Percentiles rank a stretch among this genome's conserved stretches.
Conservation (phyloP, 2,329 filamentous ascomycete genomes). For the Fonsecaea nubica region DNA sequence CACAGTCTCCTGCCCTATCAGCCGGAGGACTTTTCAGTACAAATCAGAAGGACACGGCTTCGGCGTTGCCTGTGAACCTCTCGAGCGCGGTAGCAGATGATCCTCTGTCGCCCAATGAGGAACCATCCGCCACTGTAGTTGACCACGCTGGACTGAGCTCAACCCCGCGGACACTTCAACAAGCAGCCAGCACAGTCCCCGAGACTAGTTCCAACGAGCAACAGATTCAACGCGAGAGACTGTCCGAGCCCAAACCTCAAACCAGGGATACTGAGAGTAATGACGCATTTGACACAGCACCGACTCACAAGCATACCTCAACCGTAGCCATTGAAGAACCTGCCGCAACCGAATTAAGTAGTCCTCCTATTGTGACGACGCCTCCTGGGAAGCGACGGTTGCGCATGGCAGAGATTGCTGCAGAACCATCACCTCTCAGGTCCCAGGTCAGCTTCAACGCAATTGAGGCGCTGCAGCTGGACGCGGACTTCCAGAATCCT, state of each 20-base stretch:
- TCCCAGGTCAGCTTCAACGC: conserved; percentile 35
- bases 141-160: background rate
- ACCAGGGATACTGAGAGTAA: conserved; percentile 16
- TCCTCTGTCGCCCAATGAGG: background rate
- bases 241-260: background rate
- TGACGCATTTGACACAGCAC: conserved; percentile 35
- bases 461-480: conserved; percentile 26
- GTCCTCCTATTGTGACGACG: conserved; percentile 26
- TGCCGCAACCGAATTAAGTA: conserved; percentile 22
- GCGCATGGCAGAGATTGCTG: conserved; percentile 35
- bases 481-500: conserved; percentile 18
- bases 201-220: conserved; percentile 35
- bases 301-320: conserved; percentile 22
- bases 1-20: conserved; percentile 32
- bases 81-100: background rate
- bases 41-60: background rate
- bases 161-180: conserved; percentile 12
- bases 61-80: background rate
- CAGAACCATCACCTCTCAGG: conserved; percentile 31
- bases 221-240: conserved; percentile 9
- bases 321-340: conserved; percentile 4
- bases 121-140: background rate
- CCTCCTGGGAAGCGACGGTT: conserved; percentile 32
- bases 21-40: background rate
- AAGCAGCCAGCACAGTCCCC: conserved; percentile 29